Evolutionary conservation across 441 rosid species (phyloP).

Genomic region (Kokia cookei): DNA sequence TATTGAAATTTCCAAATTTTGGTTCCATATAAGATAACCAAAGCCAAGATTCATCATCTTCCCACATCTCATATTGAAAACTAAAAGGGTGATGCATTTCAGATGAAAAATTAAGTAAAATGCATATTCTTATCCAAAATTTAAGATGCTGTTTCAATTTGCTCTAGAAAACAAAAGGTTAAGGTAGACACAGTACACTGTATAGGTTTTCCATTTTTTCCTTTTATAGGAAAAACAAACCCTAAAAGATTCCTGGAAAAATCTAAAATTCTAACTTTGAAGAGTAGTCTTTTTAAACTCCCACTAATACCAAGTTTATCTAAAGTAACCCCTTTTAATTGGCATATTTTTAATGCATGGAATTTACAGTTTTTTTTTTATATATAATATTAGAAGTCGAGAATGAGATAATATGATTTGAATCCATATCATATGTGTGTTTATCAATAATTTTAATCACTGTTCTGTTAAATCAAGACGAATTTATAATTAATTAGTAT

Average conservation of each 20-base stretch:
- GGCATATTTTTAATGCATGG: neutral
- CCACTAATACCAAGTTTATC: neutral
- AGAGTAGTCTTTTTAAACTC: neutral
- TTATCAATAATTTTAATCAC: no score
- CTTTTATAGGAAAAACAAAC: neutral
- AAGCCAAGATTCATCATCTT: neutral
- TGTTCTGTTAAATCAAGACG: no score
- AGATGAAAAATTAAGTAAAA: neutral
- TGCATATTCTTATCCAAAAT: neutral
- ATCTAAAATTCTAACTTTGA: neutral
- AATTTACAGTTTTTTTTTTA: neutral
- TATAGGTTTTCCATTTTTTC: neutral
- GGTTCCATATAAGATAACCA: neutral
- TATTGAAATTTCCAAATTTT: no score
- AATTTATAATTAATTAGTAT: neutral
- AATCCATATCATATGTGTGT: no score
- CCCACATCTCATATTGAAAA: neutral
- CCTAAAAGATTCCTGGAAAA: constrained; percentile 13
- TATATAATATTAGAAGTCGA: no score
- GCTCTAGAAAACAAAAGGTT: neutral
- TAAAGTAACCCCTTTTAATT: neutral
- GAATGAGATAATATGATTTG: no score
- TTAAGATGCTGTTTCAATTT: neutral
- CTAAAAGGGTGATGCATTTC: neutral
- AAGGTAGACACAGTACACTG: neutral